Evolutionary conservation across 2,329 filamentous ascomycete genomes (phyloP), one percentile per base, ranked within the genome.

Genomic region (Scolecobasidium constrictum): DNA sequence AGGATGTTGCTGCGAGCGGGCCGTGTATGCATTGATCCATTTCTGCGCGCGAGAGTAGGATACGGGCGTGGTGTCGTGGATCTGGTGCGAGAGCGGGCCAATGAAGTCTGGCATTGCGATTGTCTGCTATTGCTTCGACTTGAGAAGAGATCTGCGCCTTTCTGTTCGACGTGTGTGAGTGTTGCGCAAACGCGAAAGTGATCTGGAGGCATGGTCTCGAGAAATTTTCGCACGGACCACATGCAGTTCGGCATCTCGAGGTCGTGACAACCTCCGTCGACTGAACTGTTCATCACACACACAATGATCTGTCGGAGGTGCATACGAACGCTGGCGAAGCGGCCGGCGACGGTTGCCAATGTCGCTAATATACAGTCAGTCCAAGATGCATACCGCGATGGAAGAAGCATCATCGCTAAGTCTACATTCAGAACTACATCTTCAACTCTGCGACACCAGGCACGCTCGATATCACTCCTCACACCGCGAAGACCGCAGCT

Each of bases 21-120:
- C 31, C 33, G 71, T 56, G 56, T 65, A 71, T 44, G 53, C 54
- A 15, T 61, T 49, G 17, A 72, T 53, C 15, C 57, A 51, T 4
- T 42, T 28, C 23, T 59, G 58, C 34, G 67, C 65, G 31, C 47
- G 46, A 9, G 50, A 26, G 36, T 55, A 50, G 21, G 58, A 52
- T 46, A 68, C 53, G 28, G 56, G 51, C 15, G 44, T 47, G 35
- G 49, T 49, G 38, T 55, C 52, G 39, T 61, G 43, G 48, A 59
- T 56, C 38, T 56, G 55, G 43, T 55, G 50, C 5, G 43, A 42
- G 6, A 64, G 64, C 11, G 64, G 62, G 45, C 58, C 58, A 15
- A 56, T 49, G 47, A 59, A 53, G 39, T 53, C 49, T 12, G 47
- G 46, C 60, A 63, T 64, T 46, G 43, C 51, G 35, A 35, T 20